Evolutionary conservation across 371 early-diverging fungal genomes (phyloP).

Genomic region (Parasitella parasitica): DNA sequence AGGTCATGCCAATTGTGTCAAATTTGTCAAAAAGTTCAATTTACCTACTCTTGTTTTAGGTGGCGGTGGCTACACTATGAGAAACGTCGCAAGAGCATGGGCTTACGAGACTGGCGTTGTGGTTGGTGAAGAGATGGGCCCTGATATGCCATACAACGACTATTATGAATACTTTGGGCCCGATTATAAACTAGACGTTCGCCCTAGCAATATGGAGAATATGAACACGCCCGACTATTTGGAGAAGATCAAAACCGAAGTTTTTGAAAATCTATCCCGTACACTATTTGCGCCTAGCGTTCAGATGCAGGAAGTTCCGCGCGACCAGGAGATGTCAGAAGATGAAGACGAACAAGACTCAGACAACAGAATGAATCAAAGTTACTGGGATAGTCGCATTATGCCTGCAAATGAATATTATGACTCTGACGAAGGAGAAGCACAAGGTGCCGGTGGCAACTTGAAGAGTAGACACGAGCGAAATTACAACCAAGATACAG

Average conservation of each 20-base stretch:
- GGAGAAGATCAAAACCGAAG: conserved; percentile 64
- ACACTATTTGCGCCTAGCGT: conserved; percentile 78
- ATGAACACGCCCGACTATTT: conserved; percentile 81
- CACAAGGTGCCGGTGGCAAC: conserved; percentile 27
- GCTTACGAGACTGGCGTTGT: conserved; percentile 93
- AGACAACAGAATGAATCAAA: conserved; percentile 56
- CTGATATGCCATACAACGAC: conserved; percentile 80
- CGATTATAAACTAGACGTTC: conserved; percentile 84
- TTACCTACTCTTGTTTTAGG: conserved; percentile 93
- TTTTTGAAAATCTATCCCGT: conserved; percentile 77
- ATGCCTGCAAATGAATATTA: conserved; percentile 66
- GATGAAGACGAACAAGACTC: conserved; percentile 54
- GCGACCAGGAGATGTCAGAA: conserved; percentile 47
- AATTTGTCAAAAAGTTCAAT: conserved; percentile 84
- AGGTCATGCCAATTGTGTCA: conserved; percentile 86
- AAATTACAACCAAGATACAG: conserved; percentile 23
- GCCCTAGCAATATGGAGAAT: conserved; percentile 89
- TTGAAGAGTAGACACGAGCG: conserved; percentile 31
- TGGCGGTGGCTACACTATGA: conserved; percentile 97
- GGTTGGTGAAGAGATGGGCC: conserved; percentile 59
- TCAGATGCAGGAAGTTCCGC: conserved; percentile 55
- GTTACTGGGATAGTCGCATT: conserved; percentile 59
- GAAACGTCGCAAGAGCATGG: conserved; percentile 96
- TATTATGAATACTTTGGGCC: conserved; percentile 87
- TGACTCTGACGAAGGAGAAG: conserved; percentile 71